Evolutionary conservation across 148 eudicot genomes (phyloP).

Genomic region (Rhododendron henanense): DNA sequence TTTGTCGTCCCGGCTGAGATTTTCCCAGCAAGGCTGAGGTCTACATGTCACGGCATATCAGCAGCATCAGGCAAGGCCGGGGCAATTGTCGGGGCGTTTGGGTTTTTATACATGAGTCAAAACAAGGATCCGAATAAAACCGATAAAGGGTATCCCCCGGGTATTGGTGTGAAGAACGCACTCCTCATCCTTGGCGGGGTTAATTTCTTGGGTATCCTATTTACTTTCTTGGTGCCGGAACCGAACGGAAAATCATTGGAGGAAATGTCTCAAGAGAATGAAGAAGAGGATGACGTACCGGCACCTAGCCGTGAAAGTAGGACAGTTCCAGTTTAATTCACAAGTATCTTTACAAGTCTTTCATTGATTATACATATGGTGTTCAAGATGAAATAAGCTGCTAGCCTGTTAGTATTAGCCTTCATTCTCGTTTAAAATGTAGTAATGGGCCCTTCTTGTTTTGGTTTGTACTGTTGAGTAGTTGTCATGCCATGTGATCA

Average conservation of each 20-base stretch:
- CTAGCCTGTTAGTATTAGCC: neutral
- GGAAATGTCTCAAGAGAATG: constrained; percentile 52
- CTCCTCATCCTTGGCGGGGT: constrained; percentile 37
- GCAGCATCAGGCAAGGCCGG: constrained; percentile 67
- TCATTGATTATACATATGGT: neutral
- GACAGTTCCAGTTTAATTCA: neutral
- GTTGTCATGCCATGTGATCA: neutral
- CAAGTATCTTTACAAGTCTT: neutral
- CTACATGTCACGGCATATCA: constrained; percentile 64
- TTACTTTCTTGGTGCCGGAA: constrained; percentile 60
- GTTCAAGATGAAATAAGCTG: neutral
- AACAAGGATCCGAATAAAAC: constrained; percentile 34
- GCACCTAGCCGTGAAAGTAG: neutral
- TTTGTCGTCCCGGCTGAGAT: constrained; percentile 74
- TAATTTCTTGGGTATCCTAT: constrained; percentile 35
- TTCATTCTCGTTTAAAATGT: neutral
- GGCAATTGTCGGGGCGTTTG: constrained; percentile 56
- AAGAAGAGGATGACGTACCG: neutral
- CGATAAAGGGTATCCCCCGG: constrained; percentile 47
- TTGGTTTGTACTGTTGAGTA: neutral
- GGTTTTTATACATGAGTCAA: constrained; percentile 59
- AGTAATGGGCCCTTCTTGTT: neutral
- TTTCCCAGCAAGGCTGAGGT: constrained; percentile 63
- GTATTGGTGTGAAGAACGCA: constrained; percentile 51
- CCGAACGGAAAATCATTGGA: constrained; percentile 60